Conservation (phyloP, 306 rosid species). For the Quercus ilex region DNA sequence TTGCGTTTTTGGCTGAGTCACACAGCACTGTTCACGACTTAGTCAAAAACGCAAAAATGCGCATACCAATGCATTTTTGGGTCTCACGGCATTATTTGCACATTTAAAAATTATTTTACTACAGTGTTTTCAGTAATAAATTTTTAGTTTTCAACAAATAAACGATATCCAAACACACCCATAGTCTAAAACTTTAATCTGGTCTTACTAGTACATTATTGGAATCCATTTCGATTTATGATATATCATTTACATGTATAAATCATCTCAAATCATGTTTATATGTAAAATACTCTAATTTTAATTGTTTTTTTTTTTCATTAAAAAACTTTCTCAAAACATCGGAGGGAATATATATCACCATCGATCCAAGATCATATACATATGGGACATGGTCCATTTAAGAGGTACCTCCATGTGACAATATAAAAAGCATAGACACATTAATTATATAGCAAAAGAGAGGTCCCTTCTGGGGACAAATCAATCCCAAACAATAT, state of each 20-base stretch:
- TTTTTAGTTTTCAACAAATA: too few species aligned
- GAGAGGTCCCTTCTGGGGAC: neutral
- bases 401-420: slow-evolving; percentile 16
- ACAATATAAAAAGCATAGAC: neutral
- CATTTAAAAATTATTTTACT: too few species aligned
- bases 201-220: neutral
- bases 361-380: neutral
- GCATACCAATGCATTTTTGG: too few species aligned
- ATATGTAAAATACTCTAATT: neutral
- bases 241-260: neutral
- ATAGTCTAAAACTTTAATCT: neutral
- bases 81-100: too few species aligned
- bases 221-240: too few species aligned
- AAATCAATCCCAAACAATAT: neutral
- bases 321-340: neutral
- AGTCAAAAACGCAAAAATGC: too few species aligned
- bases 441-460: neutral
- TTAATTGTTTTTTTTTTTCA: neutral
- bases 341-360: neutral
- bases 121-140: too few species aligned
- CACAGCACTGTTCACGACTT: too few species aligned
- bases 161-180: too few species aligned
- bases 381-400: neutral
- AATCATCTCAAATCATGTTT: neutral
- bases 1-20: too few species aligned